Evolutionary conservation across 768 basidiomycete species (phyloP).

Genomic region (Lyophyllum decastes): DNA sequence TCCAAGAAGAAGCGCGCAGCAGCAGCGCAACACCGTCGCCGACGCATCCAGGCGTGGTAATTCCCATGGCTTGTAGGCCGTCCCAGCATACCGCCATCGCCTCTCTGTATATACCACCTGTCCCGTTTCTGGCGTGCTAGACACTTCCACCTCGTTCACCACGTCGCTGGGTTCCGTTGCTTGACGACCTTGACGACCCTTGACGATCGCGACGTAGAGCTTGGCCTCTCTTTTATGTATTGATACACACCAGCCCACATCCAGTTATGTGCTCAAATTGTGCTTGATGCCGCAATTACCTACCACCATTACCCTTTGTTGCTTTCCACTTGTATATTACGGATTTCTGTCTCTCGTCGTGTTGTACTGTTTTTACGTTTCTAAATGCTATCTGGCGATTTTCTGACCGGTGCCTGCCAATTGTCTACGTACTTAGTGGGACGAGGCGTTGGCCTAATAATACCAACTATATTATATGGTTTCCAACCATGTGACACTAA

Average conservation of each 20-base stretch:
- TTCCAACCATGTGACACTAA: too few relatives aligned
- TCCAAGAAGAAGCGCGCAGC: not conserved
- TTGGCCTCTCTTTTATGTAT: constrained; percentile 1
- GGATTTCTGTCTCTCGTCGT: not conserved
- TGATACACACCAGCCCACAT: not conserved
- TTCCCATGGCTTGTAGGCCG: not conserved
- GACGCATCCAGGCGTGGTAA: constrained; percentile 3
- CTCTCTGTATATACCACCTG: not conserved
- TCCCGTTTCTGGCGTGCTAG: constrained; percentile 2
- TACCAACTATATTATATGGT: too few relatives aligned
- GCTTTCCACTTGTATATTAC: not conserved
- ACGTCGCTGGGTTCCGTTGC: not conserved
- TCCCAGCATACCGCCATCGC: not conserved
- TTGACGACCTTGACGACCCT: constrained; percentile 14
- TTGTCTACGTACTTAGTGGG: too few relatives aligned
- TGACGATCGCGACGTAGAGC: constrained; percentile 3
- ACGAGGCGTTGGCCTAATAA: too few relatives aligned
- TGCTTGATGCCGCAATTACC: not conserved
- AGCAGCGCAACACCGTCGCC: constrained; percentile 4
- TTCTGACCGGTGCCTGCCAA: too few relatives aligned
- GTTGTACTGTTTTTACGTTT: not conserved
- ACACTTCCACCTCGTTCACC: not conserved
- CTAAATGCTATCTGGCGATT: too few relatives aligned
- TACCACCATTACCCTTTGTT: not conserved
- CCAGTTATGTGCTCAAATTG: not conserved